Evolutionary conservation across 345 rosid genomes (phyloP).

Genomic region (Salix exigua): DNA sequence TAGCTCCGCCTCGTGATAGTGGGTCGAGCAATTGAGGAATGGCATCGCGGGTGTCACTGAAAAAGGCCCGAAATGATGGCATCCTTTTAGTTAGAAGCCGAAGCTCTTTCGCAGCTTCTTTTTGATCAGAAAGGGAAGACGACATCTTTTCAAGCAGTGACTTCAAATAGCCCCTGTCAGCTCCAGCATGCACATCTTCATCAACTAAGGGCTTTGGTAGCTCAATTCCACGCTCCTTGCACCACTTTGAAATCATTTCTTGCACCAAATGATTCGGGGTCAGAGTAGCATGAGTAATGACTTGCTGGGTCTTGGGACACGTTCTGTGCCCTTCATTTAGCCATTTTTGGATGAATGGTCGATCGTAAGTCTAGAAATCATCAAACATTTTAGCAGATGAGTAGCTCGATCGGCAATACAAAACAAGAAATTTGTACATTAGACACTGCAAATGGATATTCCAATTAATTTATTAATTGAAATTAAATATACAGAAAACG

Average conservation of each 20-base stretch:
- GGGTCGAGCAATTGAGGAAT: slow-evolving; percentile 41
- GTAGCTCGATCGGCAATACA: background rate
- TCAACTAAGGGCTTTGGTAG: slow-evolving; percentile 20
- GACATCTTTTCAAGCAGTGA: slow-evolving; percentile 47
- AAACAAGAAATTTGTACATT: background rate
- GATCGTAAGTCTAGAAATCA: slow-evolving; percentile 52
- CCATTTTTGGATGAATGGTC: slow-evolving; percentile 39
- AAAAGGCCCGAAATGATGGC: slow-evolving; percentile 36
- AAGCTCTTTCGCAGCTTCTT: slow-evolving; percentile 48
- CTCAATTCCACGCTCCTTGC: slow-evolving; percentile 30
- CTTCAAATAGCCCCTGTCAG: slow-evolving; percentile 20
- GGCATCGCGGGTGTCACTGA: slow-evolving; percentile 27
- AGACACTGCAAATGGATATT: no score
- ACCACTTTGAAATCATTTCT: slow-evolving; percentile 52
- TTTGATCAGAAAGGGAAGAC: slow-evolving; percentile 39
- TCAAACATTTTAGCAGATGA: background rate
- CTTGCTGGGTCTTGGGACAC: slow-evolving; percentile 48
- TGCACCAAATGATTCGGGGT: slow-evolving; percentile 43
- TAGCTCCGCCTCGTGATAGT: slow-evolving; percentile 19
- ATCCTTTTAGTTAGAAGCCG: slow-evolving; percentile 41
- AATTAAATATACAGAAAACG: background rate
- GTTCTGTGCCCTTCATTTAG: slow-evolving; percentile 37
- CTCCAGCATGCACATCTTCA: slow-evolving; percentile 20
- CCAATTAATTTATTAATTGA: background rate
- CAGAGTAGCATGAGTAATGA: slow-evolving; percentile 35